Percentiles rank a stretch among this genome's conserved stretches.
Evolutionary conservation across 768 basidiomycete genomes (phyloP).

Genomic region (Leccinum pellstonianum): DNA sequence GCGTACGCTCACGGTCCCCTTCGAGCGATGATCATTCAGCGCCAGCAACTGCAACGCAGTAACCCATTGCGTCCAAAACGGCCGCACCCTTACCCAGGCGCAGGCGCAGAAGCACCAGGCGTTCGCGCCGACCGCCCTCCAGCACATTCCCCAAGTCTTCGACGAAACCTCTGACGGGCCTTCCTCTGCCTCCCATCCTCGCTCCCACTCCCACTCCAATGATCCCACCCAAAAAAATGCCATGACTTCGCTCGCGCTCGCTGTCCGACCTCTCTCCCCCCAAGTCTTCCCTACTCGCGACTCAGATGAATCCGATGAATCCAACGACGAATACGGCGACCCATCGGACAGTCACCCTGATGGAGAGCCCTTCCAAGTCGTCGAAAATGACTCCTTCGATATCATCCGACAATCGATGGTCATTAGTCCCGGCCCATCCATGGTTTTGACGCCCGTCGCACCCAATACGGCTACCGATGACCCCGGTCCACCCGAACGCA

Average conservation of each 20-base stretch:
- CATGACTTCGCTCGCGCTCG: neutral
- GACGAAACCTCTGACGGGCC: conserved; percentile 19
- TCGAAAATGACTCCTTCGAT: neutral
- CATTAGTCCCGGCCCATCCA: too few species aligned
- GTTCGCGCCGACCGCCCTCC: too few species aligned
- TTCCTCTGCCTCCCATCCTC: neutral
- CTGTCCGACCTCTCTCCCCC: neutral
- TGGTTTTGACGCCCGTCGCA: too few species aligned
- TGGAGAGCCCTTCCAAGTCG: neutral
- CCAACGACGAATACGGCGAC: too few species aligned
- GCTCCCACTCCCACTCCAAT: conserved; percentile 12
- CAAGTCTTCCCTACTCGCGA: neutral
- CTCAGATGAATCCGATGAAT: neutral
- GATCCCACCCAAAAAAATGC: neutral
- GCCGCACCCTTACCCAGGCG: neutral
- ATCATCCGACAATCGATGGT: too few species aligned
- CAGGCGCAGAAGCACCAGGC: too few species aligned
- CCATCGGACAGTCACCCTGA: too few species aligned
- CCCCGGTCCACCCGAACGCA: too few species aligned
- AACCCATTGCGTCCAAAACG: neutral
- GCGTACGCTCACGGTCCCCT: neutral
- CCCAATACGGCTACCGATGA: too few species aligned
- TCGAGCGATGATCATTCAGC: too few species aligned
- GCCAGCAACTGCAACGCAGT: too few species aligned
- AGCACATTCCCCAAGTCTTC: neutral